Base-by-base conservation (phyloP, 768 basidiomycete genomes). In the Lentinus tigrinus region DNA sequence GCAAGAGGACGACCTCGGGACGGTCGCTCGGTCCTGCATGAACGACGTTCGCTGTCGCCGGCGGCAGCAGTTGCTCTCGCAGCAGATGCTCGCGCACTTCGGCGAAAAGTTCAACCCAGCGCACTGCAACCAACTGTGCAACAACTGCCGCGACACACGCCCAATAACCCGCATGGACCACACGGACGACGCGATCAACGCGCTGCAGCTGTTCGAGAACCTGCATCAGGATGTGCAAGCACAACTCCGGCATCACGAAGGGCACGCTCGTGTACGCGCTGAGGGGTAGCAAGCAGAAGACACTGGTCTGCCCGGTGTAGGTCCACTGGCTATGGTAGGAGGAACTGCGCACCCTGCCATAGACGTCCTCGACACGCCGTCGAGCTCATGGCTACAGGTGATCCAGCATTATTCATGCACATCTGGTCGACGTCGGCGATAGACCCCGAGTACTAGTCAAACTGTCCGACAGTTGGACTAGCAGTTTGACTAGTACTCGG, bases 31-130 rank as follows among this genome's bases (percentile, higher is more conserved):
- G 57, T 99, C 87, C 73, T 95, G 92, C 71, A 69, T 74, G 57
- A 93, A 97, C 71, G 79, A 84, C 49, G 83, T 87, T 26, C 89
- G 91, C 63, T 99, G 97, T 67, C 87, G 97, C 14, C 88, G 97
- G 3, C n/a, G n/a, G n/a, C n/a, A n/a, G n/a, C n/a, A n/a, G n/a
- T n/a, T n/a, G n/a, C n/a, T n/a, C n/a, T n/a, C n/a, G n/a, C 79
- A 83, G 5, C 91, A 93, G 64, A 77, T 98, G n/a, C 82, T 99
- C 17, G 80, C 81, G n/a, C 91, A 92, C 71, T 98, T 97, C 65
- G 85, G 84, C 60, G 92, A 99, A 69, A 75, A 76, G 9, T 98
- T 98, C 72, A 81, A 88, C 58, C 74, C 80, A 31, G 74, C 69
- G 24, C 63, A 83, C 16, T 99, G 97, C 67, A 71, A 81, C 37